These are phyloP conservation scores for Gossypium anomalum DNA, from an alignment of 345 rosid species.

Conservation along the genomic window DNA sequence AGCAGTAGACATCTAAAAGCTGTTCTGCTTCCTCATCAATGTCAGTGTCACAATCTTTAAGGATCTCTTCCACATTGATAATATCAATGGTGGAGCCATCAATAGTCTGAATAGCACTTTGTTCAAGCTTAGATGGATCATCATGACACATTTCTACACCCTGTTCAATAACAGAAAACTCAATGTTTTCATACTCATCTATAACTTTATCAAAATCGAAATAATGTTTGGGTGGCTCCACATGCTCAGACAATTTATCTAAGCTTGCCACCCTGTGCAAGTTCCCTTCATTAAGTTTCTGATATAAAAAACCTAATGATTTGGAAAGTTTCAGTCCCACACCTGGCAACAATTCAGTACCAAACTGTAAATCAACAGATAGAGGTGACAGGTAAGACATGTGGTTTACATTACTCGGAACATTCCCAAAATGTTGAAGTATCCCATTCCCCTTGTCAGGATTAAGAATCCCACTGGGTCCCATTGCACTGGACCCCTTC, in stretches of 20 bases:
- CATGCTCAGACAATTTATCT: conserved; percentile 17
- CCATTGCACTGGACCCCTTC: conserved; percentile 16
- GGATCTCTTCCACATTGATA: conserved; percentile 48
- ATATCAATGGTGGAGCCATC: conserved; percentile 41
- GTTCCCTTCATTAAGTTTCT: conserved; percentile 52
- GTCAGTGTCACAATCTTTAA: conserved; percentile 36
- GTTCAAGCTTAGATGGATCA: conserved; percentile 25
- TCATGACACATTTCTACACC: conserved; percentile 45
- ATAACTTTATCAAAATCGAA: conserved; percentile 18
- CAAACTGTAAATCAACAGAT: conserved; percentile 38
- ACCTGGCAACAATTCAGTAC: conserved; percentile 35
- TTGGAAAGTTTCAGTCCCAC: conserved; percentile 54
- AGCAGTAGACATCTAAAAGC: conserved; percentile 16
- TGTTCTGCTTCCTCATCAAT: conserved; percentile 22
- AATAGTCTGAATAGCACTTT: conserved; percentile 19
- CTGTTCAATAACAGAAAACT: conserved; percentile 38
- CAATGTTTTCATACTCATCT: conserved; percentile 31
- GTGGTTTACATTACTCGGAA: conserved; percentile 36
- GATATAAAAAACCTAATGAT: conserved; percentile 55
- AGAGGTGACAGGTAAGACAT: conserved; percentile 23
- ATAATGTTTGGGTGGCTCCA: conserved; percentile 27
- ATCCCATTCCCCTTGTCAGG: conserved; percentile 21
- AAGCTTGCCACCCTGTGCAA: conserved; percentile 26
- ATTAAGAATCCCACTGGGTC: conserved; percentile 13
- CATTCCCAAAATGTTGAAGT: conserved; percentile 46